Evolutionary conservation across 768 basidiomycete species (phyloP), one percentile per base, ranked within the genome.

Genomic region (Symmetrospora coprosmae): DNA sequence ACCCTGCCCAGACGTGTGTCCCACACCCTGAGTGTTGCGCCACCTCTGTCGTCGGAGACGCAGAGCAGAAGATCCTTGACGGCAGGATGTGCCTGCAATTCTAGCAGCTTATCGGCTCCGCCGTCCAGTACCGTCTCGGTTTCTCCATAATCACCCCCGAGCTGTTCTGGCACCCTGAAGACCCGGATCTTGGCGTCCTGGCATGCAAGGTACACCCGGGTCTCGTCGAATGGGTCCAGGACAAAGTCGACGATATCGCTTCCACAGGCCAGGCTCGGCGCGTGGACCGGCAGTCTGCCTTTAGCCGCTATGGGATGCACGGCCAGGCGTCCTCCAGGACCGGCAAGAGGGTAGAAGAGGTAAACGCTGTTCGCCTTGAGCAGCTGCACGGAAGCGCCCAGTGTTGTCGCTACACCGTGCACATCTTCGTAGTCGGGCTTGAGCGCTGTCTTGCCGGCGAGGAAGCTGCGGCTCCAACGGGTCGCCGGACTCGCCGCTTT

Each of bases 291-390:
- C 49, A 75, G 62, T 3, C 74, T 61, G 0, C 73, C 73, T 51
- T 68, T 73, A 35, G 67, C 64, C 1, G 50, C 27, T 25, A 73
- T 31, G 0, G 72, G 65, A 61, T 74, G 73, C 1, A 72, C 67
- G 1, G 66, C 71, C 30, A 75, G 60, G 21, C 72, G 58, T 1
- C 74, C 74, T 21, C 74, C 74, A 0, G 73, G 67, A 2, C 74
- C 74, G 14, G 71, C 66, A 34, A 74, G 68, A 13, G 73, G 74
- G 65, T 71, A 74, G 67, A 74, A 69, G n/a, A 73, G 63, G 40
- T 67, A 64, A 4, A 53, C 3, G 0, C 63, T 35, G 14, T 71
- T 72, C 16, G 67, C 64, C 51, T 71, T 71, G 43, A 75, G 68
- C 19, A 75, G 64, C 38, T 64, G 65, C 7, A 71, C 71, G 23